Evolutionary conservation across 768 basidiomycete genomes (phyloP), one percentile per base, ranked within the genome.

Genomic region (Megacollybia marginata): DNA sequence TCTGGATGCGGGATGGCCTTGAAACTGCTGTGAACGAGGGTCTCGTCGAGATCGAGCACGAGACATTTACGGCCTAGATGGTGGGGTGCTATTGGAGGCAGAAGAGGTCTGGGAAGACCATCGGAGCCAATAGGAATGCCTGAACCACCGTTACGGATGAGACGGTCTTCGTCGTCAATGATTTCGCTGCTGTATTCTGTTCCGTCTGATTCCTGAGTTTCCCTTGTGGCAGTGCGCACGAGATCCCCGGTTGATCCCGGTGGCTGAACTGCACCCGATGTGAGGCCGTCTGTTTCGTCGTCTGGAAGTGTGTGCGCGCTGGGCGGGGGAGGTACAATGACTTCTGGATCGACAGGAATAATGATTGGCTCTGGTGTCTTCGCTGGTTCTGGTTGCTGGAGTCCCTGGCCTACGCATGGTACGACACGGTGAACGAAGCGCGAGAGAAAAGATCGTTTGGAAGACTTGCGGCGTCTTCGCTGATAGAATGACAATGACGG

Each of bases 31-130:
- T 98, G 95, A 16, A 98, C 85, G 16, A 99, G 74, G 1, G 96
- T 99, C 69, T 99, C 95, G 57, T 99, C 95, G 33, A 99, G 75
- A 69, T 99, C 96, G 19, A 99, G 78, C 40, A 98, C 93, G 9
- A 98, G 77, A 59, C 96, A 98, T 70, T 99, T 99, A 50, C 92
- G 74, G 33, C 95, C 95, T 32, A 70, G 76, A 58, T 95, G 88
- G 15, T 86, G 81, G 11, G 84, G 80, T 3, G 80, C 71, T 52
- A 97, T 73, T 20, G 90, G 88, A 13, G 92, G 92, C 5, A 99
- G 66, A n/a, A 99, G 72, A 3, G 95, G 95, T 52, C 79, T 76
- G 9, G 92, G 91, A 16, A 76, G 62, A 13, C 95, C 95, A 60
- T 99, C 90, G 46, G 89, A 84, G 34, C 93, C 94, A 38, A 92